Conservation (phyloP, 129 eudicot genomes). For the Escallonia herrerae region DNA sequence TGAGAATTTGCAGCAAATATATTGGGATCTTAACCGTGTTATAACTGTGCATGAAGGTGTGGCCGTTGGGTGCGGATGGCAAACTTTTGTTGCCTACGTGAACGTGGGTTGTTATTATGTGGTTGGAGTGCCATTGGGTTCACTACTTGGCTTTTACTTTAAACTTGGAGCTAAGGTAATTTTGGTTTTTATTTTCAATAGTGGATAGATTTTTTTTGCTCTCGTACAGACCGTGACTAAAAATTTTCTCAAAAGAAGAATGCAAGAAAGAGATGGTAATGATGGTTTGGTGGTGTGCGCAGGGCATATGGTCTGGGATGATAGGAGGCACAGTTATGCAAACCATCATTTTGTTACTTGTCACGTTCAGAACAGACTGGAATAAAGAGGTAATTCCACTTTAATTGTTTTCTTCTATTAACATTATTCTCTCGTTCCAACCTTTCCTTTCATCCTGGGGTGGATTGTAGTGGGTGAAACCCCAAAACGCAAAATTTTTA, state of each 20-base stretch:
- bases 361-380: constrained; percentile 11
- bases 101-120: constrained; percentile 8
- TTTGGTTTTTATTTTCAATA: neutral
- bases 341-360: constrained; percentile 3
- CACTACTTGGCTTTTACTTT: constrained; percentile 8
- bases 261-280: too few relatives aligned
- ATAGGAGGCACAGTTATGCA: constrained; percentile 7
- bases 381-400: constrained; percentile 2
- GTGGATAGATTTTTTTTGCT: neutral
- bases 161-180: constrained; percentile 9
- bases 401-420: neutral
- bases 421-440: neutral
- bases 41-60: neutral
- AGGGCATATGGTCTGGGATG: constrained; percentile 16
- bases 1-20: too few relatives aligned
- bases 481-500: neutral
- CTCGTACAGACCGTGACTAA: neutral
- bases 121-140: constrained; percentile 11
- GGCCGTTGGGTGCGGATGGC: constrained; percentile 18
- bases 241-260: neutral
- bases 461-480: neutral
- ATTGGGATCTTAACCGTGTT: too few relatives aligned
- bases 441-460: neutral
- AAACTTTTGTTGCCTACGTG: constrained; percentile 7
- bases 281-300: neutral